Evolutionary conservation across 192 early-diverging fungal genomes (phyloP).

Genomic region (Bifiguratus adelaidae): DNA sequence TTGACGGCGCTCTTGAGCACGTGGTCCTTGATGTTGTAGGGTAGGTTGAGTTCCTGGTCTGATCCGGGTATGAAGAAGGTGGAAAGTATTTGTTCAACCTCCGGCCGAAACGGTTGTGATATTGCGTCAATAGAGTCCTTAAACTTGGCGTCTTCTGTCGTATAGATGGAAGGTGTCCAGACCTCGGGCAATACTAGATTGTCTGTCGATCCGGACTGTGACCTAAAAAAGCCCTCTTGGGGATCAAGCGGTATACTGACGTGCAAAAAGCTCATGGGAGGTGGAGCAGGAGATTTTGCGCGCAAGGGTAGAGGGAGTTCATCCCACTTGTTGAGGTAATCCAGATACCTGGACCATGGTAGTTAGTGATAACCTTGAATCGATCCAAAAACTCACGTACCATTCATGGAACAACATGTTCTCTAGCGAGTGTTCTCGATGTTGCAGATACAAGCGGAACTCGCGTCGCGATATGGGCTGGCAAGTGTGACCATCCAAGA

Average conservation of each 20-base stretch:
- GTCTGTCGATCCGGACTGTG: too few species aligned
- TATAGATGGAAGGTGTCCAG: not conserved
- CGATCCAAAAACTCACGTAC: not conserved
- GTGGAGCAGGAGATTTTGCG: too few species aligned
- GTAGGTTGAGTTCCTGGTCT: slow-evolving; percentile 13
- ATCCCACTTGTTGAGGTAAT: not conserved
- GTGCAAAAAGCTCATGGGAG: not conserved
- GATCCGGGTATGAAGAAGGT: slow-evolving; percentile 13
- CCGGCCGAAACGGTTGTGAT: slow-evolving; percentile 9
- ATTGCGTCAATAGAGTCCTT: not conserved
- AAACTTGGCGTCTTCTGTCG: not conserved
- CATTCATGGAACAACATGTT: slow-evolving; percentile 15
- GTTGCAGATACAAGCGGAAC: slow-evolving; percentile 7
- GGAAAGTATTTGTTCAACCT: slow-evolving; percentile 8
- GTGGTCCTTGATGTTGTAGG: slow-evolving; percentile 1
- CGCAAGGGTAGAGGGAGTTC: not conserved
- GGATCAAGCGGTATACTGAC: not conserved
- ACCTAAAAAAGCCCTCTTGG: too few species aligned
- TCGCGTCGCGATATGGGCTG: slow-evolving; percentile 12
- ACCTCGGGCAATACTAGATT: too few species aligned
- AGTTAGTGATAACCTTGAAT: too few species aligned
- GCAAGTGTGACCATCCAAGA: slow-evolving; percentile 9
- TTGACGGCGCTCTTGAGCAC: not conserved
- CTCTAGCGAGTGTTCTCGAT: slow-evolving; percentile 15
- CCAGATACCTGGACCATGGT: too few species aligned